A percentile compares a stretch with the other conserved stretches of the same genome.
Evolutionary conservation across 1,139 yeast species (phyloP).

Genomic region (Meyerozyma athensensis): DNA sequence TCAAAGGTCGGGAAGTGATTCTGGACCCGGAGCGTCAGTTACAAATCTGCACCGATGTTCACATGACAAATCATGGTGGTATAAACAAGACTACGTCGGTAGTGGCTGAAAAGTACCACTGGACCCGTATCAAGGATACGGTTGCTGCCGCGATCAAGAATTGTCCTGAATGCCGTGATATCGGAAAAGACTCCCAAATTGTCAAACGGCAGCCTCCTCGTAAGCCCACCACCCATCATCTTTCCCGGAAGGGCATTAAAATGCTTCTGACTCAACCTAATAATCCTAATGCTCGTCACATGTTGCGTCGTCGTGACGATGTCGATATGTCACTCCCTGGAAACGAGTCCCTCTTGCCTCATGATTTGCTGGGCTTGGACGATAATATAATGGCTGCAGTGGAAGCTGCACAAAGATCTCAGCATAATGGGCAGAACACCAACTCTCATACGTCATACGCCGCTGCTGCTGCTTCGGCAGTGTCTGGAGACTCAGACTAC

Average conservation of each 20-base stretch:
- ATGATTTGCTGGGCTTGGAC: conserved; percentile 41
- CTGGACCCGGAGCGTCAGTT: conserved; percentile 70
- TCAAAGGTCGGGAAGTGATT: conserved; percentile 79
- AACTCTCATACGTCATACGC: conserved; percentile 27
- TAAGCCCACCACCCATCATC: conserved; percentile 10
- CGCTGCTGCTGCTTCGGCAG: conserved; percentile 42
- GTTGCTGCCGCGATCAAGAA: conserved; percentile 74
- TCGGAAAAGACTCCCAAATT: conserved; percentile 27
- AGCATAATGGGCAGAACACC: conserved; percentile 16
- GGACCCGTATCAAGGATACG: conserved; percentile 88
- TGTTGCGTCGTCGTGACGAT: conserved; percentile 22
- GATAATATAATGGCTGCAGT: conserved; percentile 64
- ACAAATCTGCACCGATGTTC: conserved; percentile 69
- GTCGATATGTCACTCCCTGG: conserved; percentile 33
- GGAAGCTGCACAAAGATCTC: conserved; percentile 53
- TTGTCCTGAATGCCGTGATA: conserved; percentile 68
- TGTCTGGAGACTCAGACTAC: conserved; percentile 19
- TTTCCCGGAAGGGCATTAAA: conserved; percentile 7
- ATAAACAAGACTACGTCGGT: conserved; percentile 81
- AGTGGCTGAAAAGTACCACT: conserved; percentile 77
- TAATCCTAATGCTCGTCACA: conserved; percentile 18
- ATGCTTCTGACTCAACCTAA: conserved; percentile 9
- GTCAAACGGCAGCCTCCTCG: conserved; percentile 22
- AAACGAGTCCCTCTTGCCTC: conserved; percentile 26
- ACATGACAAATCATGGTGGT: conserved; percentile 74